Conservation (phyloP, 2,329 filamentous ascomycete genomes). For the Ophiostoma triangulosporum region DNA sequence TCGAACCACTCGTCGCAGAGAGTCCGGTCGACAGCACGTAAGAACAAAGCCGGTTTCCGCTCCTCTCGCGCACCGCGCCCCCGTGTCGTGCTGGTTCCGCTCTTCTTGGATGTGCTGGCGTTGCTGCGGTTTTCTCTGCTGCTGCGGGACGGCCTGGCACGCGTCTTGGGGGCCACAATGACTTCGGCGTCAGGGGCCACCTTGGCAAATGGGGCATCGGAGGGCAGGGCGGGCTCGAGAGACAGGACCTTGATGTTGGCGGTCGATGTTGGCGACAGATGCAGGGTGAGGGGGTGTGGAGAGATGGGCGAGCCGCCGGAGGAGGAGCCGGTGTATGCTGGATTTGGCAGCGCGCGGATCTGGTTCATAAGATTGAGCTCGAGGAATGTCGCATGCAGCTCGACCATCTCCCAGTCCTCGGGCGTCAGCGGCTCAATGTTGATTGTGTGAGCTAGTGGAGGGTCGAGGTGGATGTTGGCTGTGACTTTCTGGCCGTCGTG, state of each 20-base stretch:
- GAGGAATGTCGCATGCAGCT: slow-evolving; percentile 88
- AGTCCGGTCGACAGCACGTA: slow-evolving; percentile 63
- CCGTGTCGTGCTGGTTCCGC: slow-evolving; percentile 58
- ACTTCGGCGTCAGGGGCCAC: slow-evolving; percentile 91
- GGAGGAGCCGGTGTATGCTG: slow-evolving; percentile 42
- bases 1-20: slow-evolving; percentile 68
- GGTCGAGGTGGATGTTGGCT: slow-evolving; percentile 67
- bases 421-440: slow-evolving; percentile 93
- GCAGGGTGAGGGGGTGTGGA: slow-evolving; percentile 73
- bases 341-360: slow-evolving; percentile 86
- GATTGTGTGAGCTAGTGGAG: slow-evolving; percentile 81
- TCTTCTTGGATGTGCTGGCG: slow-evolving; percentile 64
- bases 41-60: slow-evolving; percentile 54
- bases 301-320: slow-evolving; percentile 27
- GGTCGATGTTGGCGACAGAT: slow-evolving; percentile 88
- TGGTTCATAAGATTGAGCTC: slow-evolving; percentile 89
- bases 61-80: slow-evolving; percentile 42
- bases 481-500: slow-evolving; percentile 69
- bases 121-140: slow-evolving; percentile 70
- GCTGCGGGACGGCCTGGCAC: slow-evolving; percentile 52
- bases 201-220: slow-evolving; percentile 70
- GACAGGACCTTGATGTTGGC: slow-evolving; percentile 81
- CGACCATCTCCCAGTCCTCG: slow-evolving; percentile 98
- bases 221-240: slow-evolving; percentile 58
- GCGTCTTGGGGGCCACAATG: slow-evolving; percentile 87